Evolutionary conservation across 495 filamentous ascomycete genomes (phyloP).

Genomic region (Hyaloscypha finlandica): DNA sequence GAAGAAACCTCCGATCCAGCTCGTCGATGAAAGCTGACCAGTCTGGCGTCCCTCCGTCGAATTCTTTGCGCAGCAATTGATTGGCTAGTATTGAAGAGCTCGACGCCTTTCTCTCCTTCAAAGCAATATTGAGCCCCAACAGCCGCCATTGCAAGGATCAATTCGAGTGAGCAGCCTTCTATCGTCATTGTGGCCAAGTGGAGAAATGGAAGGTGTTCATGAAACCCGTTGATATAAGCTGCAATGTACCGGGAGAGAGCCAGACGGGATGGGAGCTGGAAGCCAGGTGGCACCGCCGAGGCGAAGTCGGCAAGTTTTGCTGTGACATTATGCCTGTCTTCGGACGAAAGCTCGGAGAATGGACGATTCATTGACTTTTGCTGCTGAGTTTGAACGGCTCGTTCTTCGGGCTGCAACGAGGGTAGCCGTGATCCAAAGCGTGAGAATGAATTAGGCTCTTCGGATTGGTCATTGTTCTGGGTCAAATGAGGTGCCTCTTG

Average conservation of each 20-base stretch:
- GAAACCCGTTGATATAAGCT: slow-evolving; percentile 88
- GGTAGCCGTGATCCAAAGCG: slow-evolving; percentile 2
- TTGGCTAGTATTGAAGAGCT: slow-evolving; percentile 87
- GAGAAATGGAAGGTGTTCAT: slow-evolving; percentile 91
- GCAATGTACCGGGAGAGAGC: slow-evolving; percentile 89
- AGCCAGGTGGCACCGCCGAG: slow-evolving; percentile 18
- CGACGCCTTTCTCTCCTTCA: slow-evolving; percentile 55
- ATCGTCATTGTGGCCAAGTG: slow-evolving; percentile 83
- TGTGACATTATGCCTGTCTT: neutral
- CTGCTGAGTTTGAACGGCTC: neutral
- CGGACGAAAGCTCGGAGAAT: neutral
- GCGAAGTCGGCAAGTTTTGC: slow-evolving; percentile 5
- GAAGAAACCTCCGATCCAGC: neutral
- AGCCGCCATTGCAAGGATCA: slow-evolving; percentile 91
- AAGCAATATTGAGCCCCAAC: slow-evolving; percentile 91
- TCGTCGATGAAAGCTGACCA: slow-evolving; percentile 1
- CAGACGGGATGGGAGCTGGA: slow-evolving; percentile 71
- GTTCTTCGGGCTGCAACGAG: slow-evolving; percentile 2
- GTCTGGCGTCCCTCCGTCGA: slow-evolving; percentile 63
- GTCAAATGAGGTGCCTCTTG: neutral
- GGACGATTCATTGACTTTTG: neutral
- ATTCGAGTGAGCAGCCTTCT: slow-evolving; percentile 76
- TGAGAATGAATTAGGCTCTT: neutral
- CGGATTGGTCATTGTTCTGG: neutral
- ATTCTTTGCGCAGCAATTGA: slow-evolving; percentile 85